Base-by-base conservation (phyloP, 2,329 filamentous ascomycete genomes). In the Ophiosphaerella narmari region DNA sequence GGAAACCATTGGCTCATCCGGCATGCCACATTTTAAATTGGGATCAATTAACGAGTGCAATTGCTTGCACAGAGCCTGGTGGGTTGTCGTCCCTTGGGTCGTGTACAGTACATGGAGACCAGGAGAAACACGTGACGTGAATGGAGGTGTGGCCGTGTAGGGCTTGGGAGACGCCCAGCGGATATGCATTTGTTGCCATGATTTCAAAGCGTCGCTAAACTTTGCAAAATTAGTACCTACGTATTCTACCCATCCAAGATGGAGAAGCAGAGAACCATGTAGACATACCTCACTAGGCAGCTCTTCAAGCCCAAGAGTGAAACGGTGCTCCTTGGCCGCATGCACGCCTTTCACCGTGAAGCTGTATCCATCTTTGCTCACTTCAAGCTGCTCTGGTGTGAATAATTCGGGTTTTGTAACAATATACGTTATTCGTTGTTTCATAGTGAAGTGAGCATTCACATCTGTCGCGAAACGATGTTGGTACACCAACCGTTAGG, bases 21-120 rank as follows among this genome's bases (percentile, higher is more conserved):
- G 73, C 14, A 74, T 75, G 12, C 68, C 65, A 68, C 88, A 91
- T 64, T 83, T 79, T 18, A 86, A 59, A 2, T 75, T 67, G 3
- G 71, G 49, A 0, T 80, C 82, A 62, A 91, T 86, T 1, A 81
- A 66, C 38, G 76, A 75, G 48, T 81, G 79, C n/a, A 90, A 68
- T 26, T 84, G 67, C 5, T 77, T 68, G 67, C 87, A 91, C 35
- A 91, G 44, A 1, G 53, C 49, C 2, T 52, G 50, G 7, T 70
- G 48, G 5, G 58, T 68, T 23, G 73, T 67, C 29, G 74, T 38
- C 5, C 72, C 70, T 0, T 88, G 88, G 0, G 87, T 21, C 18
- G 18, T 89, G 68, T 87, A 91, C 63, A 89, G 89, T 23, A 91
- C 78, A 76, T 97, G 91, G 18, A 97, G 76, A 2, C 93, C 93